These are phyloP conservation scores for Bombardia bombarda DNA, from an alignment of 495 filamentous ascomycete genomes.

Conservation along the genomic window DNA sequence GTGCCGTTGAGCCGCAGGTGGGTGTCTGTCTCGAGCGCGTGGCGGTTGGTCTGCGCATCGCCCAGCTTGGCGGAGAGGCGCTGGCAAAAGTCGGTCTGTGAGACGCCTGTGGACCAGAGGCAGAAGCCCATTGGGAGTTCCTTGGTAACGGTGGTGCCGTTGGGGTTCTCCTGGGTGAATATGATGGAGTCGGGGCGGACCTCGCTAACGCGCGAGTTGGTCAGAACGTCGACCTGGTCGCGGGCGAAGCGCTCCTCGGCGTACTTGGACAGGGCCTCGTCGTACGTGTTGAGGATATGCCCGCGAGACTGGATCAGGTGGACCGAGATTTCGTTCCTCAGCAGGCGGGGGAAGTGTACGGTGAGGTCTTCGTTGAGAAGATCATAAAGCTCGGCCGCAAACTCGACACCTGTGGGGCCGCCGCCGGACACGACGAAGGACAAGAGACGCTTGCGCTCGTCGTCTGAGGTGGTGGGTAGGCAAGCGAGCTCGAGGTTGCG, in stretches of 20 bases:
- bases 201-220: constrained; percentile 86
- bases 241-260: constrained; percentile 87
- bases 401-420: constrained; percentile 95
- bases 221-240: constrained; percentile 83
- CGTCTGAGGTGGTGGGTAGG: constrained; percentile 82
- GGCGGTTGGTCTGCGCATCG: constrained; percentile 69
- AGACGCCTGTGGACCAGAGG: constrained; percentile 95
- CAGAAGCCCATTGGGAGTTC: constrained; percentile 96
- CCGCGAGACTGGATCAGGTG: constrained; percentile 90
- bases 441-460: constrained; percentile 76
- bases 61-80: constrained; percentile 65
- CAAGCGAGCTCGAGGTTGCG: constrained; percentile 90
- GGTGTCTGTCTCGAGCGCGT: constrained; percentile 91
- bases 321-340: constrained; percentile 94
- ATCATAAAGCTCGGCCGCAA: constrained; percentile 93
- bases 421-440: constrained; percentile 95
- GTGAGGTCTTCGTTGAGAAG: constrained; percentile 92
- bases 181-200: constrained; percentile 76
- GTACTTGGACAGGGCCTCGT: constrained; percentile 86
- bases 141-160: constrained; percentile 71
- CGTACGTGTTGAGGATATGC: constrained; percentile 98
- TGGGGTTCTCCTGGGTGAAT: constrained; percentile 70
- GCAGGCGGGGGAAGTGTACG: constrained; percentile 72
- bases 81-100: constrained; percentile 74
- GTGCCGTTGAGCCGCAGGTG: constrained; percentile 88